Base-by-base conservation (phyloP, 2,329 filamentous ascomycete genomes). In the Aschersonia sp. region DNA sequence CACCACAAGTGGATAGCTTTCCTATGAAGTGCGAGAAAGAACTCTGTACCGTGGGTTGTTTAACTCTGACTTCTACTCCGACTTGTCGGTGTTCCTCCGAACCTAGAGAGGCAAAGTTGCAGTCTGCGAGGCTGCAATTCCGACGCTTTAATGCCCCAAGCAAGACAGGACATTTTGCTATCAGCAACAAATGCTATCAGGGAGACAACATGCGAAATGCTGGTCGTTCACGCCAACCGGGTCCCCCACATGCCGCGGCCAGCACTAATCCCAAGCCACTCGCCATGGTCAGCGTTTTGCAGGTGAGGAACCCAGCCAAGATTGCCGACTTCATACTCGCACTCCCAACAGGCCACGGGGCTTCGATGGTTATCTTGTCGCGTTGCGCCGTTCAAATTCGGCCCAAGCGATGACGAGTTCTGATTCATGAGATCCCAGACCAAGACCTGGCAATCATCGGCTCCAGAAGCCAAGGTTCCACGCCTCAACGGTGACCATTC, bases 401-500 rank as follows among this genome's bases (percentile, higher is more conserved):
- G 63, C 5, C 51, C 56, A 50, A 60, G 55, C 40, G 67, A 62
- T 52, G 74, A 57, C 63, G 73, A 53, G 64, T 68, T 60, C 57
- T 62, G 61, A 51, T 85, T 91, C 53, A 96, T 74, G 7, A 98
- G 72, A 64, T 98, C 92, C 92, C 92, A 98, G 12, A 96, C 74
- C 32, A 97, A 73, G 2, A 97, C 91, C 55, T 92, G 78, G 53
- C 82, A 91, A 64, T 98, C 92, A 58, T 98, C 92, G 5, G 76
- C 92, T 35, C 92, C 92, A 0, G 88, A 94, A 12, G 91, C 91
- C 20, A 98, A 77, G 54, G 89, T 85, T 30, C 92, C 92, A 57
- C 92, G 77, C 50, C 89, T 78, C 48, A 80, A 78, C 0, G 89
- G 91, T 6, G 88, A 94, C 92, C 92, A 98, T 67, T 98, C 92